phyloP scores from a whole-genome alignment of 257 asterid genomes.

The Gardenia jasminoides region DNA sequence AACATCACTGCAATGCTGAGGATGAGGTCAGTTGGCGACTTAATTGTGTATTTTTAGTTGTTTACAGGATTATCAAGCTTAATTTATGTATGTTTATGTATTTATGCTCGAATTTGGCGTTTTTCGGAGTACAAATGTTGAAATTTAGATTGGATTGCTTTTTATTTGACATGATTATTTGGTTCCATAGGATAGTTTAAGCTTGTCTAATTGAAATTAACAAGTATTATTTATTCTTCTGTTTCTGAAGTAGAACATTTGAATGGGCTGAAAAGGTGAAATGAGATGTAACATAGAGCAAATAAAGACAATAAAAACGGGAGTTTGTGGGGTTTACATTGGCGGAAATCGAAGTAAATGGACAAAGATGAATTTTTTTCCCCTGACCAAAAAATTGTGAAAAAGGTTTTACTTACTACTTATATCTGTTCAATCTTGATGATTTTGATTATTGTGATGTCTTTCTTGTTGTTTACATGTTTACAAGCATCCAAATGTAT shows the following conservation, averaged over 20 bases:
- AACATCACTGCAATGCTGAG: constrained; percentile 93
- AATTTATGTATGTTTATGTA: background rate
- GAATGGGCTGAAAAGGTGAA: background rate
- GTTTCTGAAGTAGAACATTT: too few species aligned
- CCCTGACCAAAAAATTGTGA: background rate
- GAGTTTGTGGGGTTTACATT: background rate
- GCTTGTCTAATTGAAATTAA: background rate
- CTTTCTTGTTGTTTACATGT: too few species aligned
- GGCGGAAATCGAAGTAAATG: background rate
- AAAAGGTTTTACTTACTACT: background rate
- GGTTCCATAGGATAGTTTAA: background rate
- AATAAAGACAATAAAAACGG: background rate
- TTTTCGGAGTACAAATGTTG: background rate
- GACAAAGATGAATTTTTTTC: background rate
- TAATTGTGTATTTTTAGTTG: background rate
- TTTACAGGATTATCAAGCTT: background rate
- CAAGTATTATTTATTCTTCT: too few species aligned
- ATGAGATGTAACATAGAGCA: background rate
- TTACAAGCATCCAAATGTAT: background rate
- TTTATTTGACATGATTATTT: background rate
- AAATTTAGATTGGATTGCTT: background rate
- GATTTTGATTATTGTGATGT: background rate
- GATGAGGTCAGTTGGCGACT: constrained; percentile 53
- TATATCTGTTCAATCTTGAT: background rate
- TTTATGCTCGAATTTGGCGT: background rate